These are phyloP conservation scores for Coix lacrymajobi DNA, from an alignment of 176 grass and related monocot genomes.

Conservation along the genomic window DNA sequence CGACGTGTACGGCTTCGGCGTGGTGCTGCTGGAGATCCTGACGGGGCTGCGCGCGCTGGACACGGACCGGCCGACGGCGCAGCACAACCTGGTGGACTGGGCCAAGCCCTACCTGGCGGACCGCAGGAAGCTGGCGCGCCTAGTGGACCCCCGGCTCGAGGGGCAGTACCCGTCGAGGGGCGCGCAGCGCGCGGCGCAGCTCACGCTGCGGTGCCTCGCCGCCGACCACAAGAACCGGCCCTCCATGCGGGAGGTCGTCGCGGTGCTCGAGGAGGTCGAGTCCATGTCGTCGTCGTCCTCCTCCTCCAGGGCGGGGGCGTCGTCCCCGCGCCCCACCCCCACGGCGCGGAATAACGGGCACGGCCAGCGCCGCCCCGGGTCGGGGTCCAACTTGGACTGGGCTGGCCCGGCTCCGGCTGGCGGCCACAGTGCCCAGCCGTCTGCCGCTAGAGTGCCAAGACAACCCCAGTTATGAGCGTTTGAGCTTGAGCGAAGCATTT, in stretches of 20 bases:
- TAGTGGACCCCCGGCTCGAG: slow-evolving; percentile 69
- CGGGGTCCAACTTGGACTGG: not conserved
- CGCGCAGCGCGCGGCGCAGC: slow-evolving; percentile 49
- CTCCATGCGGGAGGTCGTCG: slow-evolving; percentile 67
- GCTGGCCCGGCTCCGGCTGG: slow-evolving; percentile 18
- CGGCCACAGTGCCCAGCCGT: not conserved
- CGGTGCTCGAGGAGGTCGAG: slow-evolving; percentile 45
- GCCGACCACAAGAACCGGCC: slow-evolving; percentile 57
- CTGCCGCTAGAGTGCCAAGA: slow-evolving; percentile 13
- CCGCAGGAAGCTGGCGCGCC: slow-evolving; percentile 33
- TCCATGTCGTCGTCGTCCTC: slow-evolving; percentile 26
- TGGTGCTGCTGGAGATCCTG: slow-evolving; percentile 69
- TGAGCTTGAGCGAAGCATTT: not conserved
- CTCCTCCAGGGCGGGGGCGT: not conserved
- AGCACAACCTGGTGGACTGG: slow-evolving; percentile 62
- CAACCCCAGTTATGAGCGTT: not conserved
- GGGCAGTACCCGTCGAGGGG: slow-evolving; percentile 54
- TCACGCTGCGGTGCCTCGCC: slow-evolving; percentile 51
- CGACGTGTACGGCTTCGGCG: slow-evolving; percentile 83
- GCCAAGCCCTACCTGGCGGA: slow-evolving; percentile 55
- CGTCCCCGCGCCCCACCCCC: not conserved
- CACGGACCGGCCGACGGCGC: slow-evolving; percentile 40
- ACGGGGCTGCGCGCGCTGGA: slow-evolving; percentile 69
- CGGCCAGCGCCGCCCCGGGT: not conserved
- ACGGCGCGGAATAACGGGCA: not conserved